phyloP scores from a whole-genome alignment of 306 rosid genomes.

The Sindora glabra region DNA sequence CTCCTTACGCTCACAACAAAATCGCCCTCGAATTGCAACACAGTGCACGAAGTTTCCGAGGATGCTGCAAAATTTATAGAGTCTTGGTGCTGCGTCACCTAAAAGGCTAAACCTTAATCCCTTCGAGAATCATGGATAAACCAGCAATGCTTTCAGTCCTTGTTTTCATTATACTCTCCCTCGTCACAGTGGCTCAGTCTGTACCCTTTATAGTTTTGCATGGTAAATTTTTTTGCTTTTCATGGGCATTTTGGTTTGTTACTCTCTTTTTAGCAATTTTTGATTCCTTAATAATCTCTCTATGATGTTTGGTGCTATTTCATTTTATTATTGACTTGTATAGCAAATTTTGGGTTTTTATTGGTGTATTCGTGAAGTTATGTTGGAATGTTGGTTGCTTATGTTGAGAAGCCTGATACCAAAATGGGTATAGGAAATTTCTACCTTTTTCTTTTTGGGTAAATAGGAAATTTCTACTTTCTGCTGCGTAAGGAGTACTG shows the following conservation, averaged over 20 bases:
- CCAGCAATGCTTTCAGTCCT: neutral
- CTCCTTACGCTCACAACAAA: too few relatives aligned
- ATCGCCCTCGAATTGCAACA: too few relatives aligned
- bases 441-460: too few relatives aligned
- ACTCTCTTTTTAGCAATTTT: neutral
- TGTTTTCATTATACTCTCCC: constrained; percentile 9
- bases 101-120: neutral
- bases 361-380: too few relatives aligned
- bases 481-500: neutral
- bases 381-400: neutral
- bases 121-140: constrained; percentile 16
- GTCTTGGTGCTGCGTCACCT: neutral
- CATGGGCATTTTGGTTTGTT: neutral
- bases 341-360: too few relatives aligned
- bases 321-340: too few relatives aligned
- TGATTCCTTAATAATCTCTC: too few relatives aligned
- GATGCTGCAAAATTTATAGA: neutral
- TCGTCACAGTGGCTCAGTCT: constrained; percentile 23
- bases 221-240: constrained; percentile 19
- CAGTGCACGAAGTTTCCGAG: neutral
- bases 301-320: too few relatives aligned
- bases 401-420: neutral
- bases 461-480: neutral
- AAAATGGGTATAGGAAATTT: too few relatives aligned
- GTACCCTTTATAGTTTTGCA: constrained; percentile 60